Evolutionary conservation across 1,139 yeast species (phyloP), one percentile per base, ranked within the genome.

Genomic region (Cylindricascospora bacillispora): DNA sequence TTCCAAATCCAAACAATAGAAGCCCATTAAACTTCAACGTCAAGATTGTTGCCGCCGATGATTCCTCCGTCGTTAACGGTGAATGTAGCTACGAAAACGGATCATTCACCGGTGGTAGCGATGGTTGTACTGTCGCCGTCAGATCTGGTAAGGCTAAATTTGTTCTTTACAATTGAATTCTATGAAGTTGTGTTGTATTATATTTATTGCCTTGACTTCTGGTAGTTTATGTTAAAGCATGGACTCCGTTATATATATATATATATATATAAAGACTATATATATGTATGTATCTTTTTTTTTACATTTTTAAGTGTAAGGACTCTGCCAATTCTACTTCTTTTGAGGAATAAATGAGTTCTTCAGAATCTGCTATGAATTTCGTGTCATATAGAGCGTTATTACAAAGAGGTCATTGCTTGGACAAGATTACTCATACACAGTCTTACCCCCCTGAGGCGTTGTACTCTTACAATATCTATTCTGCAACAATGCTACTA

Each of bases 61-160:
- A 71, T 35, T 60, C 63, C 39, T 63, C 78, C 25, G 50, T 60
- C 32, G 72, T 81, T 38, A 65, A 63, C 51, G 95, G 95, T 47
- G 63, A 67, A 33, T 86, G 97, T 65, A 60, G 63, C 33, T 86
- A 85, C 65, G 78, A 67, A 49, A 64, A 80, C 49, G 97, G 97
- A 48, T 40, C 51, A 28, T 82, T 75, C 70, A 65, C 64, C 48
- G 86, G 86, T 39, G 40, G 57, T 30, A 36, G 62, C 15, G 85
- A 76, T 50, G 97, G 95, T 41, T 86, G 97, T 70, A 86, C 95
- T 35, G 93, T 79, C 39, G 72, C 93, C 40, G 89, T 86, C 35
- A 72, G 83, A 37, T 55, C 63, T 15, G 95, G 95, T 55, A 60
- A 65, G 44, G 95, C 83, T 40, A 63, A 73, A 51, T 76, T 73